Evolutionary conservation across 495 filamentous ascomycete species (phyloP).

Genomic region (Oidiodendron maius): DNA sequence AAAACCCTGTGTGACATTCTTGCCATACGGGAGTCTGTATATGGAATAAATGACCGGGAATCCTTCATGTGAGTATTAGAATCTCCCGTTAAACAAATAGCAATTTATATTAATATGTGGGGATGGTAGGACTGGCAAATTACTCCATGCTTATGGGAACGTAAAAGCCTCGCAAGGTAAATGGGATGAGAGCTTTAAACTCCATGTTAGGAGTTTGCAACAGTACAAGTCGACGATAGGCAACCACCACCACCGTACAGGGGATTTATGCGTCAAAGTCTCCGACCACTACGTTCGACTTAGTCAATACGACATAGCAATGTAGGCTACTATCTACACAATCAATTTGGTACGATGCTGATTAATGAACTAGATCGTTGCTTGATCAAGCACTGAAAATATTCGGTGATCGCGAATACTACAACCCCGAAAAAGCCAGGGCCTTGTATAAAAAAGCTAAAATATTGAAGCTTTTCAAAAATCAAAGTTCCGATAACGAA

Average conservation of each 20-base stretch:
- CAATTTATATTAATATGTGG: not conserved
- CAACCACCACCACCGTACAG: conserved; percentile 24
- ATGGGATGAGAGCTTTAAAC: conserved; percentile 23
- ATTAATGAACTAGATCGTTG: conserved; percentile 17
- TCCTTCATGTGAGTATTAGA: conserved; percentile 19
- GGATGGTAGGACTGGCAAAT: conserved; percentile 25
- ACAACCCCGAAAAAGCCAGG: too few species aligned
- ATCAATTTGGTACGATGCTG: conserved; percentile 6
- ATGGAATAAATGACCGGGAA: conserved; percentile 14
- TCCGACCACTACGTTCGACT: conserved; percentile 25
- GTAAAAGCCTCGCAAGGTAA: conserved; percentile 13
- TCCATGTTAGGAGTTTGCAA: conserved; percentile 18
- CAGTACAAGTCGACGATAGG: conserved; percentile 25
- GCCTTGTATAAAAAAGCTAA: too few species aligned
- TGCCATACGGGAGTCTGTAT: conserved; percentile 15
- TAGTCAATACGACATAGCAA: conserved; percentile 14
- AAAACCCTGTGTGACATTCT: conserved; percentile 16
- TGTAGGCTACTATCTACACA: conserved; percentile 23
- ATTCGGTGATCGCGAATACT: conserved; percentile 1
- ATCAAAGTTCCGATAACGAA: too few species aligned
- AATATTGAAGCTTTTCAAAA: too few species aligned
- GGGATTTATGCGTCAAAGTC: conserved; percentile 22
- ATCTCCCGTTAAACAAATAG: not conserved
- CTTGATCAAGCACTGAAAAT: conserved; percentile 22
- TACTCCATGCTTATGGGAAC: conserved; percentile 29